Evolutionary conservation across 768 basidiomycete species (phyloP), one percentile per base, ranked within the genome.

Genomic region (Pleurotus pulmonarius): DNA sequence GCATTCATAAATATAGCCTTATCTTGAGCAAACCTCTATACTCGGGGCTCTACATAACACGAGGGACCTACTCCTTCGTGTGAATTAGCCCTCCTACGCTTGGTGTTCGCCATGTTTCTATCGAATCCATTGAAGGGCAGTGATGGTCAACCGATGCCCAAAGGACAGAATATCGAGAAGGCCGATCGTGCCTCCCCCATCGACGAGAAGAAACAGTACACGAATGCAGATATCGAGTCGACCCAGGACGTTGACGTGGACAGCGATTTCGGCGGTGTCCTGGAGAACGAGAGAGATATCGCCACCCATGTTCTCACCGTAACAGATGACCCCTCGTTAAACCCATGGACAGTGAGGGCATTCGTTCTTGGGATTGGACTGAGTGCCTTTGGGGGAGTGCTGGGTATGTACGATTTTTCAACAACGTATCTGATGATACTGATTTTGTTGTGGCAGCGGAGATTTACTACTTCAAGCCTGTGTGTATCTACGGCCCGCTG

Each of bases 391-490:
- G 80, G 80, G 60, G 75, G 78, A 46, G 75, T 81, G 13, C 69
- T 83, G 20, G 80, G 79, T 76, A 61, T 9, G 65, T 61, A 38
- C 49, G 11, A 39, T 3, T 26, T 3, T 16, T 24, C 15, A 40
- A 20, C 29, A 53, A 49, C 38, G 51, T 34, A 15, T 45, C 22
- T 9, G 13, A 43, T 13, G 44, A 54, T 46, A 56, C 60, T 51
- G 22, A 58, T 24, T 61, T 59, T 18, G 49, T 39, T 60, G 15
- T 55, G 29, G 29, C 29, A 81, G 80, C 81, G 34, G 75, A 84
- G 60, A 83, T 84, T 24, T 83, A 82, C 64, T 84, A 83, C 63
- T 84, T 83, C 66, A 83, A 83, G 65, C 81, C 81, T 3, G 81
- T 79, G 61, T 56, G 69, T 48, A 6, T 34, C 8, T 34, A 11